phyloP scores from a whole-genome alignment of 169 alveolate species.

The Nephromyces sp. region DNA sequence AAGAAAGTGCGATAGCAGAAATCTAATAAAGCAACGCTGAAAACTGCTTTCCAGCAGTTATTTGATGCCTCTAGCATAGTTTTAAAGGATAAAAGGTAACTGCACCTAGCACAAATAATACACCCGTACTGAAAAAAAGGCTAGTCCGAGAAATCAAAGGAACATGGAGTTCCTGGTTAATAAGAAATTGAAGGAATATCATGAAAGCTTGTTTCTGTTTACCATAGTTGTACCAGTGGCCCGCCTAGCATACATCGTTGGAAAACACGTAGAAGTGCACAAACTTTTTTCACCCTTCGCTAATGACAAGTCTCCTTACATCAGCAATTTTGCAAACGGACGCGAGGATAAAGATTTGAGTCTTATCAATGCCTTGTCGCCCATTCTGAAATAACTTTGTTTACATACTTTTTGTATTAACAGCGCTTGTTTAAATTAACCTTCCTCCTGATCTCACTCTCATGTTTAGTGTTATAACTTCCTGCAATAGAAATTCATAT shows the following conservation, averaged over 20 bases:
- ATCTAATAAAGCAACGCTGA: too few species aligned
- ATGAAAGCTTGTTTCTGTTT: not conserved
- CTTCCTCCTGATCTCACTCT: slow-evolving; percentile 29
- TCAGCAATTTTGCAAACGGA: slow-evolving; percentile 16
- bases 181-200: not conserved
- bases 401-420: too few species aligned
- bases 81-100: too few species aligned
- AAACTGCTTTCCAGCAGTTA: too few species aligned
- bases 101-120: too few species aligned
- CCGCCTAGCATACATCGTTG: not conserved
- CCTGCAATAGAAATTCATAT: not conserved
- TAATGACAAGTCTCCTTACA: slow-evolving; percentile 8
- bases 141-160: not conserved
- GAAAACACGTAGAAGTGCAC: not conserved
- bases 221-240: slow-evolving; percentile 9
- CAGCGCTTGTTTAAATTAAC: not conserved
- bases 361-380: slow-evolving; percentile 24
- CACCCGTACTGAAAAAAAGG: not conserved
- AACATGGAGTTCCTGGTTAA: not conserved
- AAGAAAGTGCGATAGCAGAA: too few species aligned
- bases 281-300: not conserved
- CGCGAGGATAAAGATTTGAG: slow-evolving; percentile 15
- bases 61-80: too few species aligned
- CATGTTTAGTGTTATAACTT: slow-evolving; percentile 8
- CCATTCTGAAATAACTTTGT: slow-evolving; percentile 2